Evolutionary conservation across 2,329 filamentous ascomycete genomes (phyloP).

Genomic region (Arthrobotrys pseudoclavata): DNA sequence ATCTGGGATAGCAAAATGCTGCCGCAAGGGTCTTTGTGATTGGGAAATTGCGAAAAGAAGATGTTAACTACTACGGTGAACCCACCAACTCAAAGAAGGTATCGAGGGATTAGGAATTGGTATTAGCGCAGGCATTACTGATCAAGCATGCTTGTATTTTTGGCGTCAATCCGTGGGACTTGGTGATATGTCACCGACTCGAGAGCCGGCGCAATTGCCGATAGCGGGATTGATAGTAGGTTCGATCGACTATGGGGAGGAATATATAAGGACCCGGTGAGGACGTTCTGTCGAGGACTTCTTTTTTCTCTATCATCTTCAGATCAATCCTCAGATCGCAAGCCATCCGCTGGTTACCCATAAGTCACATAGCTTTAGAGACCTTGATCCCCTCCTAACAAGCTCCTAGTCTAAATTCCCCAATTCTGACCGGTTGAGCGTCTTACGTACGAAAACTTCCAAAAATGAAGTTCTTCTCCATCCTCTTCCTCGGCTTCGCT

Average conservation of each 20-base stretch:
- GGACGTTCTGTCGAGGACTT: not conserved
- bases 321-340: slow-evolving; percentile 36
- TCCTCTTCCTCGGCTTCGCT: slow-evolving; percentile 58
- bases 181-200: slow-evolving; percentile 15
- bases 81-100: not conserved
- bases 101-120: slow-evolving; percentile 12
- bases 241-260: not conserved
- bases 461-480: slow-evolving; percentile 63
- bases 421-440: slow-evolving; percentile 37
- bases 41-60: slow-evolving; percentile 10
- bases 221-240: not conserved
- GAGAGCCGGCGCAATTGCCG: slow-evolving; percentile 8
- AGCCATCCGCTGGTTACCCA: slow-evolving; percentile 22
- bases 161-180: slow-evolving; percentile 42
- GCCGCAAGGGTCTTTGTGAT: slow-evolving; percentile 32
- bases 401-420: slow-evolving; percentile 38
- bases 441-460: not conserved
- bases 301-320: slow-evolving; percentile 25
- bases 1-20: slow-evolving; percentile 23
- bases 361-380: slow-evolving; percentile 12
- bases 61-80: not conserved
- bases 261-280: slow-evolving; percentile 34
- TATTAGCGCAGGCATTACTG: slow-evolving; percentile 37
- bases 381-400: slow-evolving; percentile 9
- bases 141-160: slow-evolving; percentile 36